Evolutionary conservation across 2,329 filamentous ascomycete genomes (phyloP).

Genomic region (Ophiobolus disseminans): DNA sequence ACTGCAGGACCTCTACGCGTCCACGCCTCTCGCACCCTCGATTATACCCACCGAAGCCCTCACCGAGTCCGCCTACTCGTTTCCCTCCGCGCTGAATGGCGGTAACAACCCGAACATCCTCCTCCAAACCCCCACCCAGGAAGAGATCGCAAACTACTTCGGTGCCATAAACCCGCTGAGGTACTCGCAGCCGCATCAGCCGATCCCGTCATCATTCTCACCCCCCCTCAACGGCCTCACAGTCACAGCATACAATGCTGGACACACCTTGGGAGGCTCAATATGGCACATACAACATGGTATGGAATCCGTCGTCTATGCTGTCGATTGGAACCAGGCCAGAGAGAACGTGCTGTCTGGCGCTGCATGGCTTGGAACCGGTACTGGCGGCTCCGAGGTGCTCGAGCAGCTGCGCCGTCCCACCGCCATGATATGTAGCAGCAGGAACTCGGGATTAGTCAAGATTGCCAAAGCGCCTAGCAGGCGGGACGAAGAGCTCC

Average conservation of each 20-base stretch:
- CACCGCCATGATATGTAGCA: conserved; percentile 92
- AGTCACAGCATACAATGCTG: conserved; percentile 95
- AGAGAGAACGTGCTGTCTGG: conserved; percentile 93
- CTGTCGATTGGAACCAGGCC: conserved; percentile 98
- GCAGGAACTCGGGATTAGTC: conserved; percentile 75
- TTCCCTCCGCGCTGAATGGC: conserved; percentile 60
- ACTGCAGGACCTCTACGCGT: conserved; percentile 89
- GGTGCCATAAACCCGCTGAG: conserved; percentile 89
- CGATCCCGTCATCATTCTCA: conserved; percentile 83
- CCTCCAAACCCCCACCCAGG: conserved; percentile 74
- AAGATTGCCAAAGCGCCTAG: conserved; percentile 75
- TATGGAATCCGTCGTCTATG: conserved; percentile 95
- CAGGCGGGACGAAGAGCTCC: conserved; percentile 83
- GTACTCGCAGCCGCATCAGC: conserved; percentile 95
- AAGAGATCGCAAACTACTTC: conserved; percentile 94
- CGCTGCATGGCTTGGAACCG: conserved; percentile 88
- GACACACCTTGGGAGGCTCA: conserved; percentile 92
- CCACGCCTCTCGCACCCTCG: conserved; percentile 84
- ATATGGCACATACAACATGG: conserved; percentile 99
- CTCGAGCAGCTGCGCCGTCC: conserved; percentile 93
- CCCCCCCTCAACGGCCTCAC: conserved; percentile 89
- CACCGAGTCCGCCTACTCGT: conserved; percentile 65
- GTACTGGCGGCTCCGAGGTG: conserved; percentile 82
- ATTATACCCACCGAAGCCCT: conserved; percentile 77
- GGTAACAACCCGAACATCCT: conserved; percentile 59